Evolutionary conservation across 2,329 filamentous ascomycete species (phyloP), one percentile per base, ranked within the genome.

Genomic region (Akanthomyces dipterigenus): DNA sequence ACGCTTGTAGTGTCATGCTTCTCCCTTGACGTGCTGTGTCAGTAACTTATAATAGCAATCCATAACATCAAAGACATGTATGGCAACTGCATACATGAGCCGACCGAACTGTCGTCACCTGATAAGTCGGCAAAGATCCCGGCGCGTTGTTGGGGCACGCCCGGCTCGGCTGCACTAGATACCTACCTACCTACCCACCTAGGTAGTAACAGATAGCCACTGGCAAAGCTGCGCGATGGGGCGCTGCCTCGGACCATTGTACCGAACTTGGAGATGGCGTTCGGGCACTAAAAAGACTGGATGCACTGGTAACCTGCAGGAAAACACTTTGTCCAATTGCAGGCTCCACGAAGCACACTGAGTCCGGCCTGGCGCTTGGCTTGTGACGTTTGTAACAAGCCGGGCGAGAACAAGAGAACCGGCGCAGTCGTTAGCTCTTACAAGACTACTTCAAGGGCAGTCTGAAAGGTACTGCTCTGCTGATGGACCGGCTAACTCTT

Each of bases 181-280:
- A n/a, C n/a, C n/a, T n/a, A n/a, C n/a, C n/a, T n/a, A n/a, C n/a
- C n/a, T n/a, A n/a, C n/a, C n/a, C n/a, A n/a, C n/a, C n/a, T n/a
- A n/a, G n/a, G n/a, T n/a, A n/a, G n/a, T n/a, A n/a, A n/a, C n/a
- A n/a, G n/a, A n/a, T n/a, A 34, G 31, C 31, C 31, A 2, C 31
- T 9, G 11, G 31, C 31, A 34, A 34, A 34, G 31, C 31, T 11
- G 42, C 2, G 20, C 42, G n/a, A 42, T 26, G 20, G 51, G 46
- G 24, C 48, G 22, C 38, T 45, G 14, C 28, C 20, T 60, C 36
- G 48, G 49, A 9, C 49, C 28, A 34, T 9, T 34, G 22, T 3
- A 36, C 53, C 53, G 49, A 60, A 60, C 38, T 48, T n/a, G 56
- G 38, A 45, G 38, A 60, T 60, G 40, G 40, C 28, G 28, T 46